Conservation (phyloP, 1,284 basidiomycete genomes). For the Fistulinella cinereoalba region DNA sequence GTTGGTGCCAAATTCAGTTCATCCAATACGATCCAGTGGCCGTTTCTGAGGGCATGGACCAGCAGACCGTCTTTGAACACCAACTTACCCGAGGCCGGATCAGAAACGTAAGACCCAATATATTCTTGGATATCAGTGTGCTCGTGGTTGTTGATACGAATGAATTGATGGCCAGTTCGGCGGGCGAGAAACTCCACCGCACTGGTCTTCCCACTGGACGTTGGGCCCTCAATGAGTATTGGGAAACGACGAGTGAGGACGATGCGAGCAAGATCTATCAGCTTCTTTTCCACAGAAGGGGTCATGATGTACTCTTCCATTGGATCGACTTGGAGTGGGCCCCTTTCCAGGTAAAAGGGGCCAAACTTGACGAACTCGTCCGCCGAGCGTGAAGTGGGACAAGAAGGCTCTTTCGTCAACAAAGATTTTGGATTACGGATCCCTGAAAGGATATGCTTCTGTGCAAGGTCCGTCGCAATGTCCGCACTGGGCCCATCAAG, state of each 20-base stretch:
- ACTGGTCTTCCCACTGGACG: constrained; percentile 96
- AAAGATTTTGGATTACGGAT: constrained; percentile 82
- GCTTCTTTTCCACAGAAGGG: constrained; percentile 93
- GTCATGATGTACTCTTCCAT: constrained; percentile 90
- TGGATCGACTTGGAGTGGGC: constrained; percentile 62
- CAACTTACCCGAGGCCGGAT: constrained; percentile 88
- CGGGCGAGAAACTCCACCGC: constrained; percentile 95
- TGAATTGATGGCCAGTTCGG: constrained; percentile 92
- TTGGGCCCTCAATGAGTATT: constrained; percentile 97
- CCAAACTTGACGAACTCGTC: constrained; percentile 83
- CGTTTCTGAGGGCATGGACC: constrained; percentile 87
- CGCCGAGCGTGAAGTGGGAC: constrained; percentile 47
- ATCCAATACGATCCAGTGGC: constrained; percentile 98
- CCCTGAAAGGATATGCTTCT: constrained; percentile 78
- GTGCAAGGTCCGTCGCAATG: constrained; percentile 68
- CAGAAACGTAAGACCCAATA: constrained; percentile 94
- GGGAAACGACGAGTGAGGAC: constrained; percentile 89
- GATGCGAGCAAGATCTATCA: constrained; percentile 90
- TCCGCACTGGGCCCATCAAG: constrained; percentile 76
- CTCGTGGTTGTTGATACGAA: constrained; percentile 99
- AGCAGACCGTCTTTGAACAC: constrained; percentile 94
- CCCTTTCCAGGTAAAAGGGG: constrained; percentile 87
- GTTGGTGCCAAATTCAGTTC: constrained; percentile 98
- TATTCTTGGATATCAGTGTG: constrained; percentile 99
- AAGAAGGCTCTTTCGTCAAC: constrained; percentile 63